Base-by-base conservation (phyloP, 805 yeast species). In the Candida ortonii region DNA sequence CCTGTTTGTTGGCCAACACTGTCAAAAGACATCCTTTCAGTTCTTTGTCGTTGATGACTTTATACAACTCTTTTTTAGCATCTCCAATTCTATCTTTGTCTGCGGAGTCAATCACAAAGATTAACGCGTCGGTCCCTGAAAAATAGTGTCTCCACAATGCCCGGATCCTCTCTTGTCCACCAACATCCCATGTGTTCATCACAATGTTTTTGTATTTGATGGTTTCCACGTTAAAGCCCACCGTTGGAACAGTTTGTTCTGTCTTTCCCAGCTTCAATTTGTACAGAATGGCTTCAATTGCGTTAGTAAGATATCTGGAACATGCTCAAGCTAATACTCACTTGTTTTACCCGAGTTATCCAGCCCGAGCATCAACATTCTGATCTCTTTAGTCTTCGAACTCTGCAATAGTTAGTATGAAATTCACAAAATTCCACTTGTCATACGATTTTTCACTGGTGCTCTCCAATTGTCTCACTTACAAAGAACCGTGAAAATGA, bases 81-180 rank as follows among this genome's bases (percentile, higher is more conserved):
- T 84, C 93, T 33, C 76, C 79, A 48, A 89, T 64, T 52, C 96
- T 71, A 20, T 69, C 73, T 28, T 64, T 56, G 61, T 88, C 95
- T 6, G 84, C 76, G 5, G 87, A 74, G 62, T 89, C 97, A 41
- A 89, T 82, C 36, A 89, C 97, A 59, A 85, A 89, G 36, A 89
- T 86, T 39, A 89, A 71, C 7, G 95, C 96, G 55, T 87, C 84
- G 4, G 96, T 86, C 23, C 95, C 95, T 9, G 95, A 84, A 62
- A 84, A 87, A 64, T 89, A 89, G 57, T 89, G 96, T 61, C 96
- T 78, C 97, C 97, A 89, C 39, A 89, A 69, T 0, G 94, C 95
- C 55, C 96, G 76, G 49, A 88, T 76, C 60, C 94, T 71, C 53
- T 84, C 94, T 67, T 87, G 97, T 57, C 96, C 97, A 64, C 97